phyloP scores from a whole-genome alignment of 2,329 filamentous ascomycete species.

The Xylaria sp. region DNA sequence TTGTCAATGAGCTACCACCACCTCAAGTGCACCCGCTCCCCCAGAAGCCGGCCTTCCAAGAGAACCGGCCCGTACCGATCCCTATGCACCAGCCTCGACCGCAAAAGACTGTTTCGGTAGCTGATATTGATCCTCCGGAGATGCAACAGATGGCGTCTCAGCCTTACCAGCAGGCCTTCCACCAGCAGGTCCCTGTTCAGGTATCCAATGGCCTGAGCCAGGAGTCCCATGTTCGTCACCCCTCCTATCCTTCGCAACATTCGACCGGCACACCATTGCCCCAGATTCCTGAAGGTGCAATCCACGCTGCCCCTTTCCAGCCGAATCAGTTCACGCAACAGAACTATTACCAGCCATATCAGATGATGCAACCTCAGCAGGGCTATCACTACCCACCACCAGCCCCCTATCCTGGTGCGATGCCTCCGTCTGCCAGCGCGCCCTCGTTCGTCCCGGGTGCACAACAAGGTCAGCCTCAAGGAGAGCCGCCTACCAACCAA shows the following conservation, averaged over 20 bases:
- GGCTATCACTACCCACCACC: slow-evolving; percentile 72
- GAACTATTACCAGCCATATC: slow-evolving; percentile 63
- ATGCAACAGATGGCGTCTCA: slow-evolving; percentile 51
- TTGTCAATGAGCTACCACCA: slow-evolving; percentile 57
- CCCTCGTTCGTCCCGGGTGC: slow-evolving; percentile 61
- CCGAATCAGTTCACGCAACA: slow-evolving; percentile 67
- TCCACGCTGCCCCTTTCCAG: slow-evolving; percentile 89
- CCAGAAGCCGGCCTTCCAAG: slow-evolving; percentile 60
- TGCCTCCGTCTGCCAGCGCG: slow-evolving; percentile 44
- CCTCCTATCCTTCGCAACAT: slow-evolving; percentile 70
- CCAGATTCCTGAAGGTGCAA: slow-evolving; percentile 89
- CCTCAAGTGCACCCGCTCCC: slow-evolving; percentile 62
- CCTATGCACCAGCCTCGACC: slow-evolving; percentile 94
- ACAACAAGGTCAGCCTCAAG: slow-evolving; percentile 44
- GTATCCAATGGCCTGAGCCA: slow-evolving; percentile 60
- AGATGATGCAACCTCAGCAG: slow-evolving; percentile 59
- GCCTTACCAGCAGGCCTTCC: slow-evolving; percentile 79
- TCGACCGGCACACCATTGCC: slow-evolving; percentile 81
- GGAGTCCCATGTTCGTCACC: slow-evolving; percentile 66
- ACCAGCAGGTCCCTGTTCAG: slow-evolving; percentile 87
- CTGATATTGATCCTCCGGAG: slow-evolving; percentile 85
- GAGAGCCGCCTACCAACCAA: slow-evolving; percentile 41
- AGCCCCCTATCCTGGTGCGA: slow-evolving; percentile 41
- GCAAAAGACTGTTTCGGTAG: slow-evolving; percentile 91
- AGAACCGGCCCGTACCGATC: slow-evolving; percentile 55